phyloP scores from a whole-genome alignment of 345 rosid genomes.

The Erodium maritimum region DNA sequence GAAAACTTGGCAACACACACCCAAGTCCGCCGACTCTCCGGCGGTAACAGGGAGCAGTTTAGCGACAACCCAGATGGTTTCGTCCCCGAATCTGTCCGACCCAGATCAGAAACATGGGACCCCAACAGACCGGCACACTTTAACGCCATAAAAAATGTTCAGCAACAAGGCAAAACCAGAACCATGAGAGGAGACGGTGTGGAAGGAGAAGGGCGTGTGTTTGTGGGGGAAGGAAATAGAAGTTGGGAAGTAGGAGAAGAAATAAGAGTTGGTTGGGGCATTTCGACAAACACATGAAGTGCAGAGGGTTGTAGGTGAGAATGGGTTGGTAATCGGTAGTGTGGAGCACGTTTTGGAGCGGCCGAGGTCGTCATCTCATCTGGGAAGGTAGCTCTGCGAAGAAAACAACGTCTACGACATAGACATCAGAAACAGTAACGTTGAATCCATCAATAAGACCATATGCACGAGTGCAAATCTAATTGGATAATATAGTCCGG shows the following conservation, averaged over 20 bases:
- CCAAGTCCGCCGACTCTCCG: neutral
- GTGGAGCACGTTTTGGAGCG: slow-evolving; percentile 1
- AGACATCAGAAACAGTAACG: too few species aligned
- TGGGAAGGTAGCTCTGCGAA: too few species aligned
- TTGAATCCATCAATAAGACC: too few species aligned
- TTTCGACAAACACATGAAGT: slow-evolving; percentile 9
- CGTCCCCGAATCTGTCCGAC: slow-evolving; percentile 10
- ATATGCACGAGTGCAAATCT: too few species aligned
- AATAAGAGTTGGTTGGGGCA: slow-evolving; percentile 11
- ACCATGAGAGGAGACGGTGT: neutral
- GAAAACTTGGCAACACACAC: slow-evolving; percentile 12
- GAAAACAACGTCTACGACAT: too few species aligned
- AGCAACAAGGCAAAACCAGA: neutral
- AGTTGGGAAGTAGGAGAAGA: too few species aligned
- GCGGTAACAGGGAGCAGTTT: slow-evolving; percentile 1
- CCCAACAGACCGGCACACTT: slow-evolving; percentile 7
- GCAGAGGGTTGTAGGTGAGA: neutral
- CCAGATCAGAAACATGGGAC: slow-evolving; percentile 7
- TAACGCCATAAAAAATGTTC: slow-evolving; percentile 16
- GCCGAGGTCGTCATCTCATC: neutral
- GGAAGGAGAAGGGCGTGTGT: too few species aligned
- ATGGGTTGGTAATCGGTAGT: neutral
- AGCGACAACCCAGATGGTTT: slow-evolving; percentile 7
- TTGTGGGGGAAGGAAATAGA: too few species aligned
- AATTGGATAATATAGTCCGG: too few species aligned